Evolutionary conservation across 2,329 filamentous ascomycete species (phyloP).

Genomic region (Cadophora malorum): DNA sequence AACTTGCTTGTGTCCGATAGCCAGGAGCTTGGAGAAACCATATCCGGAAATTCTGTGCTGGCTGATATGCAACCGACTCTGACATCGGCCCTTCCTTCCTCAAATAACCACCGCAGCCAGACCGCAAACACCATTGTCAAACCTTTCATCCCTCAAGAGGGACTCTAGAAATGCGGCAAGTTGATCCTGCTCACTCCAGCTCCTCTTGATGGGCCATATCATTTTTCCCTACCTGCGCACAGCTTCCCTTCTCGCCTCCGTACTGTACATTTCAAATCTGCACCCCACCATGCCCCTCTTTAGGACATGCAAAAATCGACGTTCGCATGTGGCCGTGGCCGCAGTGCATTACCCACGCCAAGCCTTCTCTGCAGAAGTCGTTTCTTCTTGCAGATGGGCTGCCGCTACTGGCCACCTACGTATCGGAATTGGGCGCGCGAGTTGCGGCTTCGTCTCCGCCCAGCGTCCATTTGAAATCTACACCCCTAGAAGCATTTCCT

Average conservation of each 20-base stretch:
- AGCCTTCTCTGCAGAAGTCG: constrained; percentile 19
- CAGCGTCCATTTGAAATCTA: constrained; percentile 2
- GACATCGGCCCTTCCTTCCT: constrained; percentile 12
- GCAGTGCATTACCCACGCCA: constrained; percentile 11
- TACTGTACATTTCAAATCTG: not conserved
- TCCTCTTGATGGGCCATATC: not conserved
- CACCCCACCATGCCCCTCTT: constrained; percentile 15
- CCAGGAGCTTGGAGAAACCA: not conserved
- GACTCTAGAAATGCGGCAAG: not conserved
- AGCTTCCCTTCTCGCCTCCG: not conserved
- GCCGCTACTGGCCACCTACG: not conserved
- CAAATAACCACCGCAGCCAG: constrained; percentile 1
- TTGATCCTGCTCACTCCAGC: not conserved
- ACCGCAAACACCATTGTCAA: not conserved
- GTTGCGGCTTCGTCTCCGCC: constrained; percentile 26
- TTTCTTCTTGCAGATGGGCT: constrained; percentile 15
- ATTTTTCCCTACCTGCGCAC: not conserved
- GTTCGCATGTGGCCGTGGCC: constrained; percentile 14
- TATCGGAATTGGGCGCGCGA: constrained; percentile 27
- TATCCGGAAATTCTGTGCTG: constrained; percentile 12
- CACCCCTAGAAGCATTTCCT: not conserved
- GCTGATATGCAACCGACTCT: constrained; percentile 15
- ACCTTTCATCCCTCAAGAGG: constrained; percentile 1
- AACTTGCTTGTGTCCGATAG: not conserved
- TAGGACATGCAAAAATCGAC: not conserved